Evolutionary conservation across 352 stramenopile genomes (phyloP), one percentile per base, ranked within the genome.

Genomic region (Phytopythium litorale): DNA sequence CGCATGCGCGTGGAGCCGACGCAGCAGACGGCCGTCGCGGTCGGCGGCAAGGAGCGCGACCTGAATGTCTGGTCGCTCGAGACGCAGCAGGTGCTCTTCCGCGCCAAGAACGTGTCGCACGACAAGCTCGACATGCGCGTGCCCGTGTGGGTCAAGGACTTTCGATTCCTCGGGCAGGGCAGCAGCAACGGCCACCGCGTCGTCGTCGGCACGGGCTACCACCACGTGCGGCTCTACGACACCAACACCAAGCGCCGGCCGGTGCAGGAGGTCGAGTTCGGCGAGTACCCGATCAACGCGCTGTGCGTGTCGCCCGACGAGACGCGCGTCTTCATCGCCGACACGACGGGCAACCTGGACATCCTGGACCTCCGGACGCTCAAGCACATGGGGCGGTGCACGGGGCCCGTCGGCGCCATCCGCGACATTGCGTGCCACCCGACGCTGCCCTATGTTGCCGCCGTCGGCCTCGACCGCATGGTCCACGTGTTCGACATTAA

Each of bases 401-500:
- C 91, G 15, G 92, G 91, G 9, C 88, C 92, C 0, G 88, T 91
- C 19, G 95, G 95, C 12, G 96, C 89, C 4, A 92, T 98, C 42
- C 87, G 91, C 30, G 79, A 95, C 68, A 83, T 98, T 33, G 75
- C 79, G 18, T 87, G 85, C 60, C 94, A 98, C 68, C 87, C 90
- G 33, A 97, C 89, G 46, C 72, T 97, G 35, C 92, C 94, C 28
- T 85, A 94, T 58, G 65, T 98, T 35, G 88, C 90, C 9, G 87
- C 87, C 3, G 96, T 98, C 16, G 92, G 96, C 0, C 72, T 98
- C 23, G 96, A 98, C 79, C 88, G 96, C 38, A 98, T 98, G 73
- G 79, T 98, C 50, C 89, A 97, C 71, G 87, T 97, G 33, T 98
- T 97, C 64, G 84, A 98, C 70, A 68, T 94, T 19, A 87, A 94